Base-by-base conservation (phyloP, 2,329 filamentous ascomycete species). In the Cladophialophora psammophila region DNA sequence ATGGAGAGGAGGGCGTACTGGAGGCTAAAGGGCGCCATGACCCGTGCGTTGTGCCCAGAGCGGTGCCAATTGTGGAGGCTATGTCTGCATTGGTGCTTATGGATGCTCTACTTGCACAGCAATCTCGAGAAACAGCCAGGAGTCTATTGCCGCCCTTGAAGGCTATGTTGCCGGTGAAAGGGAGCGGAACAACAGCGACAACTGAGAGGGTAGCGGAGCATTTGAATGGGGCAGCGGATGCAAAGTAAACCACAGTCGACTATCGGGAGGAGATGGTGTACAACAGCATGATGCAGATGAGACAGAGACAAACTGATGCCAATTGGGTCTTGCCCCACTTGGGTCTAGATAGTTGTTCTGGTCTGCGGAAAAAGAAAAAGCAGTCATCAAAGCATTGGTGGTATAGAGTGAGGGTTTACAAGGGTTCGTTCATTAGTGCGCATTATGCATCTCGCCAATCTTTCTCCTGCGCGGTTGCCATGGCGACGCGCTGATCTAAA, bases 11-110 rank as follows among this genome's bases (percentile, higher is more conserved):
- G 71, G 95, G 95, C 59, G 82, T 91, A 3, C 84, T 98, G 38
- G 92, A 93, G 69, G 93, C 94, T 59, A 98, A 97, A 86, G 95
- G 95, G 26, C 85, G 95, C 66, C 94, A 98, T 78, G 94, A 98
- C 77, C 94, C 95, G 3, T 96, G 92, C 75, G 94, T 98, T 20
- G 93, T 96, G 54, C 92, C 93, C 4, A 86, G 94, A 35, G 94
- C 93, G 3, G 89, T 97, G 20, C 80, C 81, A n/a, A 82, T 83
- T 57, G 80, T 83, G 35, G 94, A 98, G 84, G 88, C 90, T 45
- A 98, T 98, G 94, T 91, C 94, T 1, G 88, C 93, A 1, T 80
- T 98, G 67, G 91, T 93, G 3, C 83, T 97, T 64, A 93, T 96
- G 80, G 94, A 98, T 80, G 90, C 92, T 2, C 82, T 96, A 69